Base-by-base conservation (phyloP, 306 rosid species). In the Pachyrhizus erosus region DNA sequence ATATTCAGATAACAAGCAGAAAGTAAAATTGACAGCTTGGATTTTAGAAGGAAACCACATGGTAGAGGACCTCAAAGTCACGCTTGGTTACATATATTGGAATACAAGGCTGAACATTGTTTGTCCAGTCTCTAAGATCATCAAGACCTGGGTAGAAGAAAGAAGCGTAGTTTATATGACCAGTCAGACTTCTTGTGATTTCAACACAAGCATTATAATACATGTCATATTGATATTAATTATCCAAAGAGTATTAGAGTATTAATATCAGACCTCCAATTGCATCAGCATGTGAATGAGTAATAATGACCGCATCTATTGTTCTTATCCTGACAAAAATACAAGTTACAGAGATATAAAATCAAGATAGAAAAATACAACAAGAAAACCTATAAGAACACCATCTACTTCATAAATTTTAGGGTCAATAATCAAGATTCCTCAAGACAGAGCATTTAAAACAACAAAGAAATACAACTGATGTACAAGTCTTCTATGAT, bases 241-340 rank as follows among this genome's bases (percentile, higher is more conserved):
- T 55, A 80, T 77, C 80, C 75, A 77, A 78, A 85, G 75, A 80
- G 39, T 34, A 45, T 78, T 84, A 85, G 75, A 80, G 39, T 34
- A 45, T 78, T 84, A 62, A 80, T 72, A 68, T 78, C 79, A 85
- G 96, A 96, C 97, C 96, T 96, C 99, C 99, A 68, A 96, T 89
- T 81, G 99, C 98, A 89, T 93, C 97, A 88, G 99, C 99, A 91
- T 93, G 98, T 61, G 98, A 96, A 89, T 96, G 98, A 88, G 99
- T 96, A 83, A 92, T 93, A 84, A 93, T 64, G 85, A 93, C 99
- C 14, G 98, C 99, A 82, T 96, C 98, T 84, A 96, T 37, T 85
- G 90, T 86, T 91, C 99, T 93, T 92, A 96, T 87, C 99, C 99
- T 96, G 97, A 79, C 88, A 91, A 87, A 93, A 91, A 89, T 57